Evolutionary conservation across 495 filamentous ascomycete species (phyloP), one percentile per base, ranked within the genome.

Genomic region (Margaritispora aquatica): DNA sequence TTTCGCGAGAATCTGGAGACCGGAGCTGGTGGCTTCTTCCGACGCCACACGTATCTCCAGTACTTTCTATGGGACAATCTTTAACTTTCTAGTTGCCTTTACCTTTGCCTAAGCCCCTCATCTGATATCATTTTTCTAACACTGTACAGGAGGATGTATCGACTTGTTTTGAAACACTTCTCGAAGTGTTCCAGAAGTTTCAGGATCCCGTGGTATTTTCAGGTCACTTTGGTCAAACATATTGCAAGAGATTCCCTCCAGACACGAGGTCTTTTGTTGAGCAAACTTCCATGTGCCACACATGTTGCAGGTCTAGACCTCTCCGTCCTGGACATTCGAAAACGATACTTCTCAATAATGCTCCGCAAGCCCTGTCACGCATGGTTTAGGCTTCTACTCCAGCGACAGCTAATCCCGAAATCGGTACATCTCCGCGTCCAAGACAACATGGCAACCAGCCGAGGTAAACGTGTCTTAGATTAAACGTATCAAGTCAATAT

Each of bases 361-460:
- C 38, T 44, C 38, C 38, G 38, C 52, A 52, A 55, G 24, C 57
- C 34, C 57, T 36, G 50, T 36, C 15, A 47, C 19, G 36, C 49
- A 48, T 26, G 47, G 22, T 21, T 22, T 34, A 53, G 29, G 11
- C 21, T 49, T 20, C 20, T 38, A 13, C 31, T 51, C n/a, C 3
- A 55, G 58, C 58, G 24, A 26, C 56, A 19, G 15, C 58, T 27
- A 55, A 36, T 23, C 58, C 34, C 52, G 13, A 51, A 20, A 26
- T 56, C 23, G 52, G 51, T 38, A 61, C 47, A 61, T 17, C 44
- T 61, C 58, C 58, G 58, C n/a, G 24, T 31, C 58, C 38, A 61
- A 55, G 41, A 34, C 26, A 11, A 20, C 13, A 51, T n/a, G n/a
- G n/a, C n/a, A n/a, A n/a, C n/a, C n/a, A 55, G 55, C 44, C 7